Base-by-base conservation (phyloP, 805 yeast genomes). In the Wickerhamomyces chambardii region DNA sequence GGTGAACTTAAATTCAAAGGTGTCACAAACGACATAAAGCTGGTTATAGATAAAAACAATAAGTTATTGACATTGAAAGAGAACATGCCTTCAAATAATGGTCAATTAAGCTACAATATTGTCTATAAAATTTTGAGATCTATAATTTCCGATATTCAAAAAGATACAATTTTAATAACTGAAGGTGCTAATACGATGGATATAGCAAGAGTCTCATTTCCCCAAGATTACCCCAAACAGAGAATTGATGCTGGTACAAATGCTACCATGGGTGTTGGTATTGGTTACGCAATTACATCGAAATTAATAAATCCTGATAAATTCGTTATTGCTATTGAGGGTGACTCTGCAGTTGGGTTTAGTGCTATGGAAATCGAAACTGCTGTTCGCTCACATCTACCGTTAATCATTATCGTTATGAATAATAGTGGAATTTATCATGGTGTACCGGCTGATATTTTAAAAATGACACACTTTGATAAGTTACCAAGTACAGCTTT, bases 131-230 rank as follows among this genome's bases (percentile, higher is more conserved):
- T 56, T 0, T 56, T 79, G 10, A 55, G 75, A 17, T 66, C 65
- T 0, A 42, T 58, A 2, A 53, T 77, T 22, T 39, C 44, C 1
- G 47, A 39, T 4, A 40, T 50, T 25, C 55, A 55, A 31, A 40
- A 51, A 7, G 44, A 59, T 11, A 56, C 70, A 1, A 47, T 75
- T 4, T 61, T 68, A 28, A 68, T 79, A 1, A 65, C 77, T 4
- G 87, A 80, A 51, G 87, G 87, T n/a, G 86, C 87, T 1, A 78
- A 78, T 47, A 78, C 86, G 0, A 79, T 80, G 86, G 87, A 80
- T 44, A 63, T 73, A 17, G 78, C 85, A 2, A 61, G 87, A 32
- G 61, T 75, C 10, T 70, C 80, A 0, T 78, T 80, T 49, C 72
- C 75, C 5, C 61, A 77, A 33, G 53, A 58, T 7, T 43, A 45